phyloP scores from a whole-genome alignment of 2,329 filamentous ascomycete genomes.

The Pseudocercospora crystallina region DNA sequence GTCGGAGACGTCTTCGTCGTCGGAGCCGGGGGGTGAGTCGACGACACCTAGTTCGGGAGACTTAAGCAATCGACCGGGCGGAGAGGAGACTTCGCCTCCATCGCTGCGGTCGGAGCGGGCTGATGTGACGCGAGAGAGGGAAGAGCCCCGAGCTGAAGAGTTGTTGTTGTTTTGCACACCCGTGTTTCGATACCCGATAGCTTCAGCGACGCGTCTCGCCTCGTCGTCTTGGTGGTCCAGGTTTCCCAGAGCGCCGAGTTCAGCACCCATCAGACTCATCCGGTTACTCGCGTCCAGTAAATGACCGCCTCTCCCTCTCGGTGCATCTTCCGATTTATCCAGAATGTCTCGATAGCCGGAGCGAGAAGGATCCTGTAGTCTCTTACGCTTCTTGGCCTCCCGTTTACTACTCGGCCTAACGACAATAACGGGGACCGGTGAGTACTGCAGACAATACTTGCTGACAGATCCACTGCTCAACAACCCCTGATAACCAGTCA shows the following conservation, averaged over 20 bases:
- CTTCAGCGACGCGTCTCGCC: slow-evolving; percentile 42
- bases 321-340: slow-evolving; percentile 54
- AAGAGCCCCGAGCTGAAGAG: slow-evolving; percentile 24
- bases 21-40: slow-evolving; percentile 26
- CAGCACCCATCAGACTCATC: slow-evolving; percentile 50
- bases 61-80: slow-evolving; percentile 45
- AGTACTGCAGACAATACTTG: slow-evolving; percentile 93
- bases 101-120: slow-evolving; percentile 20
- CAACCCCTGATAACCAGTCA: slow-evolving; percentile 82
- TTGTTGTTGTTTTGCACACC: slow-evolving; percentile 9
- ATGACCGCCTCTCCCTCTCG: slow-evolving; percentile 48
- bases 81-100: slow-evolving; percentile 42
- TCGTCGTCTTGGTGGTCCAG: slow-evolving; percentile 36
- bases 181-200: slow-evolving; percentile 33
- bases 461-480: slow-evolving; percentile 80
- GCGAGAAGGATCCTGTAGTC: slow-evolving; percentile 71
- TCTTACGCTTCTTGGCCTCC: slow-evolving; percentile 85
- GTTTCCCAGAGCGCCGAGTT: slow-evolving; percentile 35
- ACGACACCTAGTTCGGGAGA: slow-evolving; percentile 34
- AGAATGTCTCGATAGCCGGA: slow-evolving; percentile 78
- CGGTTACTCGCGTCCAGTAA: slow-evolving; percentile 53
- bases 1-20: slow-evolving; percentile 27
- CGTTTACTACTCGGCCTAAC: slow-evolving; percentile 85
- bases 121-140: slow-evolving; percentile 31
- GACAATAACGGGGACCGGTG: slow-evolving; percentile 88